Evolutionary conservation across 495 filamentous ascomycete genomes (phyloP).

Genomic region (Lasiosphaeriaceae sp.): DNA sequence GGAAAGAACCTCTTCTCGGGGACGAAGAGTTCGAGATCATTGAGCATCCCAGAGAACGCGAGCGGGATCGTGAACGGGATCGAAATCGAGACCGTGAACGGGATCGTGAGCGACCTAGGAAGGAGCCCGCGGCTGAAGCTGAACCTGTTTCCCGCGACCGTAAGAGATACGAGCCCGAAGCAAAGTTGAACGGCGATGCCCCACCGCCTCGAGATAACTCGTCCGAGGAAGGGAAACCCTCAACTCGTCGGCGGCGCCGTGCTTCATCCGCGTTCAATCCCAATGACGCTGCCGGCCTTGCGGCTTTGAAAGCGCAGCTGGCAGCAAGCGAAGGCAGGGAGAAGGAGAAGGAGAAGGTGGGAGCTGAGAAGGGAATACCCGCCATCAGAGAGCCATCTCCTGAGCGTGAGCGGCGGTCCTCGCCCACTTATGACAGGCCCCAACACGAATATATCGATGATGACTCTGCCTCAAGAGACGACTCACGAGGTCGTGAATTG

Average conservation of each 20-base stretch:
- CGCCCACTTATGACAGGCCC: slow-evolving; percentile 16
- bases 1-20: slow-evolving; percentile 25
- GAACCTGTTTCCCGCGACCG: slow-evolving; percentile 21
- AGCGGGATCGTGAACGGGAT: slow-evolving; percentile 21
- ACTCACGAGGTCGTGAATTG: slow-evolving; percentile 38
- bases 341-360: slow-evolving; percentile 26
- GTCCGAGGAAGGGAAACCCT: slow-evolving; percentile 22
- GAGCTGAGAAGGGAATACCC: slow-evolving; percentile 13
- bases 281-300: slow-evolving; percentile 44
- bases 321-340: slow-evolving; percentile 25
- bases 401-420: slow-evolving; percentile 21
- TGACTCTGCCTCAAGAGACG: slow-evolving; percentile 28
- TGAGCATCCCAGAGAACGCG: slow-evolving; percentile 26
- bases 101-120: slow-evolving; percentile 10
- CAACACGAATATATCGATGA: slow-evolving; percentile 12
- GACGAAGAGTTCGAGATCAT: slow-evolving; percentile 37
- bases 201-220: slow-evolving; percentile 18
- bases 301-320: slow-evolving; percentile 46
- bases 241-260: slow-evolving; percentile 29
- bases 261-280: slow-evolving; percentile 45
- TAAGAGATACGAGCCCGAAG: slow-evolving; percentile 24
- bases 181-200: slow-evolving; percentile 9
- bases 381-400: slow-evolving; percentile 26
- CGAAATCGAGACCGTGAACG: slow-evolving; percentile 19
- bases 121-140: slow-evolving; percentile 9